Percentiles rank a stretch among this genome's conserved stretches.
Evolutionary conservation across 257 asterid genomes (phyloP).

Genomic region (Nicotiana paniculata): DNA sequence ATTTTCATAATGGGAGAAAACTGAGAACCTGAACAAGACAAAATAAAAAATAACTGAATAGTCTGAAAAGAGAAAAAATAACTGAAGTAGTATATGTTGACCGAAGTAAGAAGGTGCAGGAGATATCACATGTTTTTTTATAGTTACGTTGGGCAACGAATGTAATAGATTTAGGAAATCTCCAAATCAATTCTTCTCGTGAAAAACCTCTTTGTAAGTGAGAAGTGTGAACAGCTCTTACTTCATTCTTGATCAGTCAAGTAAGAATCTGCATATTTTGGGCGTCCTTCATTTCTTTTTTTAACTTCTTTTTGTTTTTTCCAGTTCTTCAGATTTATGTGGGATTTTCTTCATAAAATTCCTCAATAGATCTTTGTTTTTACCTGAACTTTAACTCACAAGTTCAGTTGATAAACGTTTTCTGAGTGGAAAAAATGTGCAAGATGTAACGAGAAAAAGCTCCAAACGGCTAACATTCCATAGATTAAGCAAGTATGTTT

Average conservation of each 20-base stretch:
- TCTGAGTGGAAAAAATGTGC: background rate
- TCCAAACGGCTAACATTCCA: slow-evolving; percentile 7
- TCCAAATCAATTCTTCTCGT: background rate
- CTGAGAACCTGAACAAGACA: background rate
- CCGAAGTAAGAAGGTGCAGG: background rate
- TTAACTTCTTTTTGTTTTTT: background rate
- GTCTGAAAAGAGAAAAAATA: background rate
- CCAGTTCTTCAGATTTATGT: background rate
- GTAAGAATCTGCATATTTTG: background rate
- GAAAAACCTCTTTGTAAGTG: background rate
- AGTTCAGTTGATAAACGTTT: background rate
- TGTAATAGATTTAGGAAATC: background rate
- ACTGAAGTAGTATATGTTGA: background rate
- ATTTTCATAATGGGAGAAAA: background rate
- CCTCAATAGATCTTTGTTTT: background rate
- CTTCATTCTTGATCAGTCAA: background rate
- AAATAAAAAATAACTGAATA: background rate
- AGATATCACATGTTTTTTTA: background rate
- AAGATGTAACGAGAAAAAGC: background rate
- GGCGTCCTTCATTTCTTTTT: background rate
- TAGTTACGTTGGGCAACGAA: background rate
- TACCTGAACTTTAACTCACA: slow-evolving; percentile 2
- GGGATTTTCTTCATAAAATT: background rate
- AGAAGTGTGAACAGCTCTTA: background rate
- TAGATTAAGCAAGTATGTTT: slow-evolving; percentile 3